Evolutionary conservation across 371 early-diverging fungal genomes (phyloP), one percentile per base, ranked within the genome.

Genomic region (Rhizopus microsporus): DNA sequence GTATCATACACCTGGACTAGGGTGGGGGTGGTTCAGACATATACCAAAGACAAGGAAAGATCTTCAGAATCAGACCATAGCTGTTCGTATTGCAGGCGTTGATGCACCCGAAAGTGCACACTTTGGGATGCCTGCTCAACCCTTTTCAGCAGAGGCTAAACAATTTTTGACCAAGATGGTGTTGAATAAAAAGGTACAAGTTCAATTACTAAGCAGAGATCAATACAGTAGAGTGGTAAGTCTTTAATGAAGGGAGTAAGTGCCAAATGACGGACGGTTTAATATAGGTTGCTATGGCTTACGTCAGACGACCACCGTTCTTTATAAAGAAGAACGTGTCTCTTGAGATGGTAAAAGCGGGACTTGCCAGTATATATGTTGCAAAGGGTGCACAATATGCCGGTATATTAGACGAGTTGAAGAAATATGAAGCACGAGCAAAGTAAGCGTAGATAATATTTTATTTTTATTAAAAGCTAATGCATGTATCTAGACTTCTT

Each of bases 31-130:
- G 81, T 49, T 71, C 3, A 52, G 86, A 38, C 61, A 68, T 34
- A 69, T 84, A 10, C 85, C 85, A 4, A 71, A 61, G 4, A 63
- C 60, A 0, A 56, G 62, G 30, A 81, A 83, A 58, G 85, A 80
- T 10, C 67, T 86, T n/a, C 75, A 72, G 61, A 71, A 84, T 15
- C 75, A 84, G 54, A 88, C 87, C 7, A 74, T 89, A 6, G 74
- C 77, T 15, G 72, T 91, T 15, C 83, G 92, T 33, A 57, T 92
- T 13, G 89, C 89, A 15, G 91, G 91, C 16, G 83, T 92, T 0
- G 92, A 92, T 73, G 91, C 92, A 3, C 92, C 92, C 1, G 92
- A 92, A 64, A 78, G 72, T 7, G 80, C 85, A 32, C 84, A 84
- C 65, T 93, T 90, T 70, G 88, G 87, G 5, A 86, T 82, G 82